phyloP scores from a whole-genome alignment of 257 asterid species.

The Solanum pimpinellifolium region DNA sequence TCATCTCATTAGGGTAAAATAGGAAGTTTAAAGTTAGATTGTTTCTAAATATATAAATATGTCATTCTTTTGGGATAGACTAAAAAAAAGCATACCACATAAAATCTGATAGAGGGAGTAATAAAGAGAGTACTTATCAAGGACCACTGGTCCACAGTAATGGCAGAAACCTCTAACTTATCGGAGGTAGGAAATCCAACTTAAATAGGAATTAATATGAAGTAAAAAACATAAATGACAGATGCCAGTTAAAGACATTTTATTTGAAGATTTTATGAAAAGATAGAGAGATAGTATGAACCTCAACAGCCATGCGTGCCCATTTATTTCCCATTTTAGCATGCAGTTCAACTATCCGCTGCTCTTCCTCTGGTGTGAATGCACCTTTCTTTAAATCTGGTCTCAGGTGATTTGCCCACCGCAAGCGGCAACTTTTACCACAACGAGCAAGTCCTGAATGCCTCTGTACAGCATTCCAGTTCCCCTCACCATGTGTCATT shows the following conservation, averaged over 20 bases:
- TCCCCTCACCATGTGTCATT: slow-evolving; percentile 45
- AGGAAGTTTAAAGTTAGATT: not conserved
- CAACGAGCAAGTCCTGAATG: slow-evolving; percentile 53
- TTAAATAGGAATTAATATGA: not conserved
- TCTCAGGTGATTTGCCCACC: slow-evolving; percentile 67
- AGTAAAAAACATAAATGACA: not conserved
- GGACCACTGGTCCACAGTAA: not conserved
- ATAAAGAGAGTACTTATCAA: not conserved
- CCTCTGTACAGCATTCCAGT: slow-evolving; percentile 55
- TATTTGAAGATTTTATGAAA: not conserved
- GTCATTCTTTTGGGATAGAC: not conserved
- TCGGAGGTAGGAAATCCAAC: not conserved
- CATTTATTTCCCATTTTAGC: slow-evolving; percentile 57
- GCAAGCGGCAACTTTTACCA: slow-evolving; percentile 63
- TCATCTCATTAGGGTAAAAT: not conserved
- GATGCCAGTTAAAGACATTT: not conserved
- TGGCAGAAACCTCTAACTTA: not conserved
- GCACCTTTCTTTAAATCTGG: slow-evolving; percentile 56
- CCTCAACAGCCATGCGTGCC: slow-evolving; percentile 64
- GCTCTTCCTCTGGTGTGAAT: slow-evolving; percentile 45
- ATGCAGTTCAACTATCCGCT: slow-evolving; percentile 40
- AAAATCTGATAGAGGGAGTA: not conserved
- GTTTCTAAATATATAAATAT: not conserved
- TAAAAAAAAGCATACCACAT: not conserved
- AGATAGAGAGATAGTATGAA: slow-evolving; percentile 1